These are phyloP conservation scores for Coemansia sp. DNA, from an alignment of 192 early-diverging fungal genomes.

Conservation along the genomic window DNA sequence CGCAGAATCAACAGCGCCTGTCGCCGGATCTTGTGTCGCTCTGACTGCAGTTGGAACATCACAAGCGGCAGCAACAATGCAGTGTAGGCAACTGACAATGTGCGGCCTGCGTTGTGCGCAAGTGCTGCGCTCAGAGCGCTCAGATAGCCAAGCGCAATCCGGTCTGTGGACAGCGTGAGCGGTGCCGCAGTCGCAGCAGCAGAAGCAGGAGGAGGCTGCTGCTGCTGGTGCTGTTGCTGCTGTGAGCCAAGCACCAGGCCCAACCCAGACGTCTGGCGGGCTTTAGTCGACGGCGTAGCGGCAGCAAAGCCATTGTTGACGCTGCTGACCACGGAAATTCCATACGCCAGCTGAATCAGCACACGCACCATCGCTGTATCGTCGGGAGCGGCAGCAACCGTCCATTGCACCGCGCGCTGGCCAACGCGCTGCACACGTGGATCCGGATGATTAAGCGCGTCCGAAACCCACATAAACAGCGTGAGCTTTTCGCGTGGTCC, in stretches of 20 bases:
- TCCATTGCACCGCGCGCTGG: constrained; percentile 49
- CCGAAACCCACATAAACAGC: constrained; percentile 49
- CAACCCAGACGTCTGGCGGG: constrained; percentile 23
- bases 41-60: constrained; percentile 39
- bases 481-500: constrained; percentile 46
- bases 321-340: constrained; percentile 29
- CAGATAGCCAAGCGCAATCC: constrained; percentile 37
- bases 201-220: not conserved
- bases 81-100: constrained; percentile 21
- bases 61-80: constrained; percentile 30
- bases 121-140: constrained; percentile 30
- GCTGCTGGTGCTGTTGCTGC: not conserved
- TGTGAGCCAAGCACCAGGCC: constrained; percentile 35
- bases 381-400: constrained; percentile 21
- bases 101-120: constrained; percentile 7
- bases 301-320: constrained; percentile 23
- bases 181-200: constrained; percentile 6
- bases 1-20: constrained; percentile 48
- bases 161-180: constrained; percentile 20
- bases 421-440: constrained; percentile 33
- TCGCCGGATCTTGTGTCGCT: constrained; percentile 27
- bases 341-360: constrained; percentile 48
- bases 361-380: constrained; percentile 41
- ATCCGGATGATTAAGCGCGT: constrained; percentile 34
- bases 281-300: not conserved